Evolutionary conservation across 2,329 filamentous ascomycete species (phyloP).

Genomic region (Metarhizium sp.): DNA sequence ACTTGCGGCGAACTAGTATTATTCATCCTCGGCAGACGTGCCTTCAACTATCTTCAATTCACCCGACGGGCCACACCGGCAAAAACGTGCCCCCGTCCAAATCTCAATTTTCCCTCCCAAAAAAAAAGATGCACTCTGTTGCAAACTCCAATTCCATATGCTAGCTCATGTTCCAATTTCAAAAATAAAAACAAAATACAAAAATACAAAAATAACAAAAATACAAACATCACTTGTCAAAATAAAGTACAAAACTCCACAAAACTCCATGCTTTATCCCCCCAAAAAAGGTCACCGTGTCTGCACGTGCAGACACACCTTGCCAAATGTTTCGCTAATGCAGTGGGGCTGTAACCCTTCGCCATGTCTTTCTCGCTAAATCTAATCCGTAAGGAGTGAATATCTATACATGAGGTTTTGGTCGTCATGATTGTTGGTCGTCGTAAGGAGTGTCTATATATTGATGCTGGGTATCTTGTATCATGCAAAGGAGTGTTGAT

Average conservation of each 20-base stretch:
- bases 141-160: background rate
- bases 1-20: background rate
- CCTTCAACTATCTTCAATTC: background rate
- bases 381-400: slow-evolving; percentile 10
- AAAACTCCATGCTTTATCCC: background rate
- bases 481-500: slow-evolving; percentile 3
- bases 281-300: background rate
- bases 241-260: background rate
- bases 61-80: background rate
- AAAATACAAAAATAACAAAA: background rate
- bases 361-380: slow-evolving; percentile 6
- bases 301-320: background rate
- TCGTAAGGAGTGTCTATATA: slow-evolving; percentile 36
- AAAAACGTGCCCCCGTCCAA: background rate
- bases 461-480: slow-evolving; percentile 12
- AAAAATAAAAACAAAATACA: background rate
- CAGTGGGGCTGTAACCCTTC: slow-evolving; percentile 1
- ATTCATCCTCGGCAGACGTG: background rate
- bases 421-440: background rate
- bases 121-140: background rate
- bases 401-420: slow-evolving; percentile 2
- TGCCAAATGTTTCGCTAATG: background rate
- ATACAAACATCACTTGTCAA: background rate
- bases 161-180: background rate
- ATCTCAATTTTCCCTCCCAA: background rate